These are phyloP conservation scores for Gelatoporia subvermispora DNA, from an alignment of 768 basidiomycete genomes.

Conservation along the genomic window DNA sequence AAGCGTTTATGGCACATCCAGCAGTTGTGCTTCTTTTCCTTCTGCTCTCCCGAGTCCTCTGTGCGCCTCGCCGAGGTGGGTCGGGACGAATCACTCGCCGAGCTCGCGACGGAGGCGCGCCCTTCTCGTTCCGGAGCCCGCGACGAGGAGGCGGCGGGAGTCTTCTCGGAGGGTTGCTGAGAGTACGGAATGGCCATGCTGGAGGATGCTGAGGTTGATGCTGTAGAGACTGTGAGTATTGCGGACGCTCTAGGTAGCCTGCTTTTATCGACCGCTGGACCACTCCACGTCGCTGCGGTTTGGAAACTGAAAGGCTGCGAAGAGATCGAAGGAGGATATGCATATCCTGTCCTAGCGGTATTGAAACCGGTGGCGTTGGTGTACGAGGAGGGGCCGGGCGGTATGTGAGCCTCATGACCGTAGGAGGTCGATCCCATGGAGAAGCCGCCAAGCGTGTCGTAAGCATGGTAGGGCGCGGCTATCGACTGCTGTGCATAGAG, in stretches of 20 bases:
- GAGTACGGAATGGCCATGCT: constrained; percentile 12
- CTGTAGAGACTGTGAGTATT: not conserved
- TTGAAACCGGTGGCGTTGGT: constrained; percentile 13
- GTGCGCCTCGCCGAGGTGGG: not conserved
- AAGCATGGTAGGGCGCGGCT: constrained; percentile 10
- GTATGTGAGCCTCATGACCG: constrained; percentile 9
- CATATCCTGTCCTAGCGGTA: constrained; percentile 11
- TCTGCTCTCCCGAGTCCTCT: not conserved
- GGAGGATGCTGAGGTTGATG: constrained; percentile 4
- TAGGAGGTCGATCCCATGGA: constrained; percentile 17
- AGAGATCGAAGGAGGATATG: constrained; percentile 11
- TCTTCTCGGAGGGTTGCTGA: constrained; percentile 1
- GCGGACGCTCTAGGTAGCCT: no score
- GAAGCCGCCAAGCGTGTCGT: constrained; percentile 15
- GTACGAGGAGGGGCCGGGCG: constrained; percentile 6
- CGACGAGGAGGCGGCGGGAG: constrained; percentile 8
- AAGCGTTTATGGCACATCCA: constrained; percentile 83
- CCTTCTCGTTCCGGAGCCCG: constrained; percentile 4
- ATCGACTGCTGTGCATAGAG: constrained; percentile 8
- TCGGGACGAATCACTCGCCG: constrained; percentile 1
- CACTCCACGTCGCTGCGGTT: constrained; percentile 5
- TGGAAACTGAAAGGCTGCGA: constrained; percentile 8
- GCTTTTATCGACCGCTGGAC: constrained; percentile 9
- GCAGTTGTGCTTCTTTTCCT: constrained; percentile 70
- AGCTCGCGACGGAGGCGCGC: not conserved